Evolutionary conservation across 768 basidiomycete species (phyloP).

Genomic region (Omphalotus guepiniiformis): DNA sequence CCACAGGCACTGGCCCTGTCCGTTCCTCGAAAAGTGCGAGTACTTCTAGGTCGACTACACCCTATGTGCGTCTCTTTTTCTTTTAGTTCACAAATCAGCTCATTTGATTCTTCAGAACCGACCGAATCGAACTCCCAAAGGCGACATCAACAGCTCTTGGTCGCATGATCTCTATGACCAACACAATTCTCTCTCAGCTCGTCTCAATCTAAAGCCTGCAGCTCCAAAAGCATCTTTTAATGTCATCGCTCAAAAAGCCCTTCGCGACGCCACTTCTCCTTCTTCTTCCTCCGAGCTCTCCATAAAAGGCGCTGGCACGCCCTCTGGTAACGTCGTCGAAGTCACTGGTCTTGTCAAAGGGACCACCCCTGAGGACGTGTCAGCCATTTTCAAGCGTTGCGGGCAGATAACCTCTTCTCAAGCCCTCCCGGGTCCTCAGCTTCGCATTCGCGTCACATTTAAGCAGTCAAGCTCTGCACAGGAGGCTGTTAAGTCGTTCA

Average conservation of each 20-base stretch:
- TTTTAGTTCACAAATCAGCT: slow-evolving; percentile 15
- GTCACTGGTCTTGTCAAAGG: slow-evolving; percentile 70
- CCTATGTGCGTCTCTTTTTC: slow-evolving; percentile 45
- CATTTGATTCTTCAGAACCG: slow-evolving; percentile 35
- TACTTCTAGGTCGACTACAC: slow-evolving; percentile 37
- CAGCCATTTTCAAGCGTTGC: slow-evolving; percentile 81
- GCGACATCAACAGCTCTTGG: slow-evolving; percentile 64
- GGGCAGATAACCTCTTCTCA: slow-evolving; percentile 55
- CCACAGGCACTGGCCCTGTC: slow-evolving; percentile 38
- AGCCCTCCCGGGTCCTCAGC: slow-evolving; percentile 31
- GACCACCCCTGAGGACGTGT: slow-evolving; percentile 80
- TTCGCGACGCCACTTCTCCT: slow-evolving; percentile 48
- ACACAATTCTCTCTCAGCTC: slow-evolving; percentile 57
- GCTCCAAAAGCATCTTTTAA: slow-evolving; percentile 34
- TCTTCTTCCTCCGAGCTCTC: slow-evolving; percentile 34
- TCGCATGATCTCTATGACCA: slow-evolving; percentile 67
- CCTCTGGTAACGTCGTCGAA: slow-evolving; percentile 67
- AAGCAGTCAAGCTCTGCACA: slow-evolving; percentile 58
- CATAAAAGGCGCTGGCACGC: slow-evolving; percentile 66
- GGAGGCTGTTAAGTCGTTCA: slow-evolving; percentile 67
- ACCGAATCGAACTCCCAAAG: slow-evolving; percentile 53
- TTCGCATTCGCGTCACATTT: slow-evolving; percentile 70
- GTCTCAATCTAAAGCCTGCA: slow-evolving; percentile 43
- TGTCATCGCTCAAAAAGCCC: slow-evolving; percentile 53
- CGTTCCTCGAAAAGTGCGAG: slow-evolving; percentile 35